Evolutionary conservation across 1,139 yeast genomes (phyloP).

Genomic region (Yamadazyma spencermartinsiae): DNA sequence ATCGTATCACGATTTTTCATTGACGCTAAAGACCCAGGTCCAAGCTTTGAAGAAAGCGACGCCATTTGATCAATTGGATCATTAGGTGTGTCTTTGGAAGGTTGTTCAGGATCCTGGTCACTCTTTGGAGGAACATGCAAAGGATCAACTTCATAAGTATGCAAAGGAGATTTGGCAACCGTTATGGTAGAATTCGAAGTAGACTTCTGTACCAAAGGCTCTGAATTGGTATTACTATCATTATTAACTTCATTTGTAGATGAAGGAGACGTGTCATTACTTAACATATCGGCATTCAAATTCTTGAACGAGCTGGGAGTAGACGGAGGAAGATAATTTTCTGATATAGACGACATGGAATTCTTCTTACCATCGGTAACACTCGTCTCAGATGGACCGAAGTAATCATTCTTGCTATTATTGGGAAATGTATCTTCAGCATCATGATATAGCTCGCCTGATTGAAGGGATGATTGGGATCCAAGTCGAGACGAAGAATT

Average conservation of each 20-base stretch:
- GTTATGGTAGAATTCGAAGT: conserved; percentile 3
- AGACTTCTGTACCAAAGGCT: conserved; percentile 1
- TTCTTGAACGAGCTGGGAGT: conserved; percentile 35
- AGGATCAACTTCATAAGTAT: conserved; percentile 10
- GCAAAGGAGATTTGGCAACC: conserved; percentile 6
- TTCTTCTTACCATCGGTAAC: conserved; percentile 7
- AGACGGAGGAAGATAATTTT: conserved; percentile 22
- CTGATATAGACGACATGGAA: conserved; percentile 15
- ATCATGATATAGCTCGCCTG: not conserved
- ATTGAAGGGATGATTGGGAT: not conserved
- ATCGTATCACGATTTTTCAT: not conserved
- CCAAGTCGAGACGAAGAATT: not conserved
- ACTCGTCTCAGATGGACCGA: not conserved
- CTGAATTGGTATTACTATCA: conserved; percentile 4
- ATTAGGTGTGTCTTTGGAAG: not conserved
- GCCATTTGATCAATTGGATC: not conserved
- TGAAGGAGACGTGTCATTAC: conserved; percentile 39
- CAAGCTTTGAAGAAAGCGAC: not conserved
- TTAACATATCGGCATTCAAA: conserved; percentile 13
- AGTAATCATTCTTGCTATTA: not conserved
- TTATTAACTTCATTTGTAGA: conserved; percentile 23
- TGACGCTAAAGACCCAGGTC: not conserved
- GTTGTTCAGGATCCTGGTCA: not conserved
- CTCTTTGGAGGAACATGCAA: conserved; percentile 6
- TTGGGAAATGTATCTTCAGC: not conserved